Evolutionary conservation across 805 yeast genomes (phyloP).

Genomic region (Ogataea nakhonphanomensis): DNA sequence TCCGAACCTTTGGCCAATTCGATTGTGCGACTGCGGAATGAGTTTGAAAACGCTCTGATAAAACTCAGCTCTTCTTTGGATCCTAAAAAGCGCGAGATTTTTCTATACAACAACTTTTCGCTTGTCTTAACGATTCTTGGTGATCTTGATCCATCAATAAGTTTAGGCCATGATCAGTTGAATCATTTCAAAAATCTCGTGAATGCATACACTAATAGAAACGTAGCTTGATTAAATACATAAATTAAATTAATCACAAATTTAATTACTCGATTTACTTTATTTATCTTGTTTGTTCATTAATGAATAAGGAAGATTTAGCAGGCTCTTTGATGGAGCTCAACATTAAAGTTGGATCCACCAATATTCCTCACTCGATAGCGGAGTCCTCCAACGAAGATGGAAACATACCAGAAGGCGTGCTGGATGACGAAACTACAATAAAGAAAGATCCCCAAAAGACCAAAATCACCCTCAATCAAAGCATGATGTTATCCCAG

Average conservation of each 20-base stretch:
- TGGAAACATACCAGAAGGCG: slow-evolving; percentile 3
- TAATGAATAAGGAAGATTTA: slow-evolving; percentile 7
- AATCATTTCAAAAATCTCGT: slow-evolving; percentile 22
- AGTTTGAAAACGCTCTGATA: slow-evolving; percentile 75
- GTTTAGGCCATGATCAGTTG: slow-evolving; percentile 17
- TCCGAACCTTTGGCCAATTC: slow-evolving; percentile 73
- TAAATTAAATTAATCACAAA: background rate
- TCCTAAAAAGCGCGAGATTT: slow-evolving; percentile 57
- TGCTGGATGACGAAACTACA: slow-evolving; percentile 11
- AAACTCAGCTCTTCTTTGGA: slow-evolving; percentile 53
- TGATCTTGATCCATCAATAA: slow-evolving; percentile 34
- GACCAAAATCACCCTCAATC: slow-evolving; percentile 30
- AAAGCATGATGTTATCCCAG: slow-evolving; percentile 26
- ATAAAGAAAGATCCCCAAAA: slow-evolving; percentile 21
- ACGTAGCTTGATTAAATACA: background rate
- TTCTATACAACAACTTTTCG: slow-evolving; percentile 70
- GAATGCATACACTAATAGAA: slow-evolving; percentile 17
- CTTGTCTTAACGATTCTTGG: slow-evolving; percentile 55
- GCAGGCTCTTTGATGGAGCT: slow-evolving; percentile 18
- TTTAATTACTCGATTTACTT: background rate
- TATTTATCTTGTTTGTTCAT: slow-evolving; percentile 1
- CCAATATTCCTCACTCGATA: slow-evolving; percentile 1
- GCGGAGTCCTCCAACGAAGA: slow-evolving; percentile 4
- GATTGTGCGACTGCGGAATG: slow-evolving; percentile 66
- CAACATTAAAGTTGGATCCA: slow-evolving; percentile 19